These are phyloP conservation scores for Hymenoscyphus linearis DNA, from an alignment of 2,329 filamentous ascomycete species.

Conservation along the genomic window DNA sequence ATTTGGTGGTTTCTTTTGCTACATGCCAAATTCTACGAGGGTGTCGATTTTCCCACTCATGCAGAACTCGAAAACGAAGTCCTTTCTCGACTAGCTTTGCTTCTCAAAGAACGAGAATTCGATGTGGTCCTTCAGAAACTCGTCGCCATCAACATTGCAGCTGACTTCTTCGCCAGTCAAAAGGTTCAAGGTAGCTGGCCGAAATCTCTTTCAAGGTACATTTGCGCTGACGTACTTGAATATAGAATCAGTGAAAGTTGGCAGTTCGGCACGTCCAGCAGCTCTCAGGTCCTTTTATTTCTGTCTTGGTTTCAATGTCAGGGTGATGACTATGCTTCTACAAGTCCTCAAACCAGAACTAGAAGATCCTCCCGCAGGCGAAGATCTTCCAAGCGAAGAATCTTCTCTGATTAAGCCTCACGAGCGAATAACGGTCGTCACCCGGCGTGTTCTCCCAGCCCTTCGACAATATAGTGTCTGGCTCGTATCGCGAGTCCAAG, in stretches of 20 bases:
- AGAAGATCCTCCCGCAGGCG: conserved; percentile 38
- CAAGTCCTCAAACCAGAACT: conserved; percentile 67
- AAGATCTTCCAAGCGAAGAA: conserved; percentile 41
- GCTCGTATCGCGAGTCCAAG: conserved; percentile 51
- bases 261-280: conserved; percentile 15
- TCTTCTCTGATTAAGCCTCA: conserved; percentile 32
- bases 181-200: conserved; percentile 49
- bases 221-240: neutral
- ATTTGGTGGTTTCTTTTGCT: conserved; percentile 79
- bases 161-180: conserved; percentile 65
- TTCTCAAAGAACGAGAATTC: conserved; percentile 63
- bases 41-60: conserved; percentile 67
- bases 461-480: conserved; percentile 65
- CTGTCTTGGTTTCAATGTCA: conserved; percentile 71
- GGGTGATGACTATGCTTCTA: conserved; percentile 68
- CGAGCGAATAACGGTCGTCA: conserved; percentile 51
- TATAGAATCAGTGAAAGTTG: conserved; percentile 38
- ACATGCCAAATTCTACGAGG: conserved; percentile 79
- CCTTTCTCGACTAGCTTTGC: conserved; percentile 67
- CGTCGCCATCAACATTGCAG: conserved; percentile 78
- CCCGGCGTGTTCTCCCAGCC: conserved; percentile 56
- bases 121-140: conserved; percentile 69
- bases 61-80: conserved; percentile 83
- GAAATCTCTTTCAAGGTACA: neutral
- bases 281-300: conserved; percentile 52